phyloP scores from a whole-genome alignment of 2,329 filamentous ascomycete genomes.

The Neopestalotiopsis clavispora region DNA sequence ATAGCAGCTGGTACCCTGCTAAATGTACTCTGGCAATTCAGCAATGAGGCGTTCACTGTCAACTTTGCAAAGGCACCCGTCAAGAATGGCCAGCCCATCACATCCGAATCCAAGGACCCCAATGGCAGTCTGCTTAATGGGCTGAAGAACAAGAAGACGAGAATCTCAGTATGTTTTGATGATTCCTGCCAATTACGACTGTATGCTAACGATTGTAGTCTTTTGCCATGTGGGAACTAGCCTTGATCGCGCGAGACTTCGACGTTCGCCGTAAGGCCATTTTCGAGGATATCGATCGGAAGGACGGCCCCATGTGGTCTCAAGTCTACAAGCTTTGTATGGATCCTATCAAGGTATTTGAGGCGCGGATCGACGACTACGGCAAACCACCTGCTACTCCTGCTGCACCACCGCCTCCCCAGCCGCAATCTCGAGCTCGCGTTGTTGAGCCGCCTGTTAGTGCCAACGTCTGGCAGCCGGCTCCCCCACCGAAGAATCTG shows the following conservation, averaged over 20 bases:
- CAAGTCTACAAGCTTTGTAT: constrained; percentile 76
- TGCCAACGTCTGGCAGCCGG: constrained; percentile 50
- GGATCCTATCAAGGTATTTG: constrained; percentile 70
- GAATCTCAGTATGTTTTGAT: constrained; percentile 63
- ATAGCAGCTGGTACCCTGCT: constrained; percentile 69
- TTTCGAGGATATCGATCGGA: constrained; percentile 85
- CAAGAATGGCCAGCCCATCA: constrained; percentile 85
- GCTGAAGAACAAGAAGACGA: constrained; percentile 80
- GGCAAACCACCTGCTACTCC: constrained; percentile 49
- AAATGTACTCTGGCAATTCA: constrained; percentile 74
- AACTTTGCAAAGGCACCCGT: constrained; percentile 81
- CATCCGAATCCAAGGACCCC: constrained; percentile 83
- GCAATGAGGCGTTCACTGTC: constrained; percentile 78
- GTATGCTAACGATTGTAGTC: constrained; percentile 47
- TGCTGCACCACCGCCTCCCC: constrained; percentile 30
- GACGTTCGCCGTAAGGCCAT: constrained; percentile 77
- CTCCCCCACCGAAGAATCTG: constrained; percentile 42
- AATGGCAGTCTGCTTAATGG: constrained; percentile 89
- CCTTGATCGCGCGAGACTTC: constrained; percentile 77
- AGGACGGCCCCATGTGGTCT: constrained; percentile 79
- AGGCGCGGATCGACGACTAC: constrained; percentile 68
- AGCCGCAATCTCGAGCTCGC: constrained; percentile 37
- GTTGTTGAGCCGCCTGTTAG: constrained; percentile 47
- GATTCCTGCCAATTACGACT: background rate
- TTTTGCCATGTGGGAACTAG: constrained; percentile 92